Evolutionary conservation across 2,329 filamentous ascomycete genomes (phyloP), one percentile per base, ranked within the genome.

Genomic region (Colletotrichum sojae): DNA sequence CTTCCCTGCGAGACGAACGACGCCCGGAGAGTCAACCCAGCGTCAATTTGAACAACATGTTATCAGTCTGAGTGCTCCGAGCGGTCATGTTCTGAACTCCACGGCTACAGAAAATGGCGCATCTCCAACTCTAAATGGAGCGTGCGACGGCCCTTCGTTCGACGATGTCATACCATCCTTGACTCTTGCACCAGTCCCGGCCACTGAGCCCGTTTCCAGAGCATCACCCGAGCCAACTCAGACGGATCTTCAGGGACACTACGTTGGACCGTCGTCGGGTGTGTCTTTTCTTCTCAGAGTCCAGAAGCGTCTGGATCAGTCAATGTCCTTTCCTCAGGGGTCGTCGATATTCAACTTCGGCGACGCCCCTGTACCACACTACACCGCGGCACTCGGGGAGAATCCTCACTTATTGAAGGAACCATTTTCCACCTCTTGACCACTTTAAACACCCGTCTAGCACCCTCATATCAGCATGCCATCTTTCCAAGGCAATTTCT

Each of bases 401-500:
- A 25, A 18, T 43, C 22, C 22, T 13, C 55, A 51, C 49, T 13
- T 15, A 10, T 2, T 31, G 6, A 31, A 31, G 9, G 8, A 9
- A 10, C 6, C 27, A 1, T 9, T 31, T 31, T 31, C 27, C 27
- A 8, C 1, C 6, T 31, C 27, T 31, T 31, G 27, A 31, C 8
- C 2, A 9, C 27, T 31, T 31, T 31, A 6, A 31, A 31, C 27
- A 10, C 5, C 5, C 9, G 9, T n/a, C n/a, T 31, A 20, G 22
- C 18, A 18, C 18, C 45, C 18, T 31, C 8, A 1, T 10, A 48
- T 10, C 45, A 48, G 1, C 16, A 48, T 48, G 45, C n/a, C 31
- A 12, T 20, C 58, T 12, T 31, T 79, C 39, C 71, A 75, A n/a
- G 78, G 77, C 18, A 75, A 75, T 71, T 77, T 83, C 16, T 82